These are phyloP conservation scores for Rhytidiadelphus loreus DNA, from an alignment of 225 moss, liverwort and hornwort genomes.

Conservation along the genomic window DNA sequence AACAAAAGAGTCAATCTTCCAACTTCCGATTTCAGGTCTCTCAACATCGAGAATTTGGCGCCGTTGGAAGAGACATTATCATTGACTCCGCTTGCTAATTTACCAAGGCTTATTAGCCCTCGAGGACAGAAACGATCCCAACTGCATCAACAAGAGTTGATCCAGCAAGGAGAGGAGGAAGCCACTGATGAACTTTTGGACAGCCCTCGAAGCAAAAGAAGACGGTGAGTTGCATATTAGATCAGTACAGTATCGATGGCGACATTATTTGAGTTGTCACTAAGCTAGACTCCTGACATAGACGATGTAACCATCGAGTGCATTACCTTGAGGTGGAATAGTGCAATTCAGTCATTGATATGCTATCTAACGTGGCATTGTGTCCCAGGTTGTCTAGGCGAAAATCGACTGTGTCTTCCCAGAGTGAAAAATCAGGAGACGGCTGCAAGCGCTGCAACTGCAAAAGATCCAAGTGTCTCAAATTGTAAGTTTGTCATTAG, in stretches of 20 bases:
- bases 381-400: slow-evolving; percentile 36
- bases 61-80: slow-evolving; percentile 21
- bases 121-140: slow-evolving; percentile 43
- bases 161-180: slow-evolving; percentile 41
- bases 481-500: slow-evolving; percentile 46
- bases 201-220: slow-evolving; percentile 66
- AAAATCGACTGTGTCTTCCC: slow-evolving; percentile 50
- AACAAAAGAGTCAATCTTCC: slow-evolving; percentile 7
- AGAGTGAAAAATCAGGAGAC: slow-evolving; percentile 71
- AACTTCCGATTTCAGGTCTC: slow-evolving; percentile 24
- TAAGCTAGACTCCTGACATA: background rate
- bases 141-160: slow-evolving; percentile 31
- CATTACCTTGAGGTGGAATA: background rate
- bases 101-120: slow-evolving; percentile 13
- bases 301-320: background rate
- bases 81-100: slow-evolving; percentile 1
- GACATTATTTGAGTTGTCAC: background rate
- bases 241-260: background rate
- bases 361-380: background rate
- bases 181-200: slow-evolving; percentile 49
- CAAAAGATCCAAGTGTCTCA: slow-evolving; percentile 96
- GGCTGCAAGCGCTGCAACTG: slow-evolving; percentile 97
- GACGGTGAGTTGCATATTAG: slow-evolving; percentile 24
- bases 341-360: background rate
- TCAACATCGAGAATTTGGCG: slow-evolving; percentile 18